Evolutionary conservation across 352 stramenopile genomes (phyloP).

Genomic region (Phytophthora syringae): DNA sequence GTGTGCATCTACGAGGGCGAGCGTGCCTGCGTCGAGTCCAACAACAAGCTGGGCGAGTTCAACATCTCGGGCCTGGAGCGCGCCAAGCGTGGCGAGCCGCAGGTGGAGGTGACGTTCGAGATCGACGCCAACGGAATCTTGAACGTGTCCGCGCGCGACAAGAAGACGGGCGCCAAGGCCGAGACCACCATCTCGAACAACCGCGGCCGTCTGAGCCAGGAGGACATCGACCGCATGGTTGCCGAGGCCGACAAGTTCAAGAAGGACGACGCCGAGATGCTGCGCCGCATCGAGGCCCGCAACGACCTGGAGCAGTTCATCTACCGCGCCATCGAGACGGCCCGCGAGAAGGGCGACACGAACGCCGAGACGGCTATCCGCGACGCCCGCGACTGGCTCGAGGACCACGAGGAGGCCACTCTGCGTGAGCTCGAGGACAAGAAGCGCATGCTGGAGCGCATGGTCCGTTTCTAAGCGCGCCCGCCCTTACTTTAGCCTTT

Average conservation of each 20-base stretch:
- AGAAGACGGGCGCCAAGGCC: conserved; percentile 74
- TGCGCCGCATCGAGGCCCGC: conserved; percentile 70
- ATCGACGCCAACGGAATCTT: conserved; percentile 94
- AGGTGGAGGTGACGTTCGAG: conserved; percentile 92
- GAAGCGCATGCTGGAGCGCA: conserved; percentile 84
- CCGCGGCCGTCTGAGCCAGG: conserved; percentile 68
- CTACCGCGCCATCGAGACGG: conserved; percentile 75
- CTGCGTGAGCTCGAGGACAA: conserved; percentile 96
- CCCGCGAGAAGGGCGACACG: conserved; percentile 70
- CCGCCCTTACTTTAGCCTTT: conserved; percentile 37
- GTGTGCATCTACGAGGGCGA: conserved; percentile 92
- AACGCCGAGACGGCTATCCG: conserved; percentile 83
- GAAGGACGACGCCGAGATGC: conserved; percentile 76
- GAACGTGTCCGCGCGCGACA: conserved; percentile 89
- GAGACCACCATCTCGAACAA: conserved; percentile 83
- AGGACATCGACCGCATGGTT: conserved; percentile 79
- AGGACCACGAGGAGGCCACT: conserved; percentile 86
- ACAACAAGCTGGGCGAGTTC: conserved; percentile 95
- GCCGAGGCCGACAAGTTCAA: conserved; percentile 77
- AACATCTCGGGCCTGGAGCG: conserved; percentile 90
- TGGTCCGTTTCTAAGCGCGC: conserved; percentile 68
- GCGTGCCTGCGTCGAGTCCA: conserved; percentile 86
- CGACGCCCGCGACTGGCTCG: conserved; percentile 90
- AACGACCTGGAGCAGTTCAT: conserved; percentile 79
- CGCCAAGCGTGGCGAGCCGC: conserved; percentile 88